Conservation (phyloP, 495 filamentous ascomycete genomes). For the Astrothelium subdiscretum region DNA sequence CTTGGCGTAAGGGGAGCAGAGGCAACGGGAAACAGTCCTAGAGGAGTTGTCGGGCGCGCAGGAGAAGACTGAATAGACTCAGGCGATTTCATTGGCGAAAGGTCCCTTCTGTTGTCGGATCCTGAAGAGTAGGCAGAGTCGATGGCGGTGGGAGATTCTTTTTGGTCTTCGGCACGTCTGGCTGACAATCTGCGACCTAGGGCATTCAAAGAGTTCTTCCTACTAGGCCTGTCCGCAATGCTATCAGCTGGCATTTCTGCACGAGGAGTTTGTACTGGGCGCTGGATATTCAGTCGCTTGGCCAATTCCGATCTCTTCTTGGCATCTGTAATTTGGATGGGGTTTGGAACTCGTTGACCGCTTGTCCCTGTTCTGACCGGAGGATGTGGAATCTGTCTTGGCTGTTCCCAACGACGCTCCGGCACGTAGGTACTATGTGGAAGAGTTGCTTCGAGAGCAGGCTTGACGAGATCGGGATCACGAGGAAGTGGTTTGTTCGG, state of each 20-base stretch:
- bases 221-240: not conserved
- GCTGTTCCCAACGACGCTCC: slow-evolving; percentile 1
- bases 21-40: slow-evolving; percentile 4
- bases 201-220: not conserved
- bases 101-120: not conserved
- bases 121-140: not conserved
- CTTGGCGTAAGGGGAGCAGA: slow-evolving; percentile 4
- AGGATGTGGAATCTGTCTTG: not conserved
- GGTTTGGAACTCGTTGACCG: not conserved
- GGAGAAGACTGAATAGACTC: not conserved
- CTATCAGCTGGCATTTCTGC: not conserved
- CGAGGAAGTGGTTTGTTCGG: slow-evolving; percentile 4
- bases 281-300: not conserved
- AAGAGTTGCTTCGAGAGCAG: slow-evolving; percentile 3
- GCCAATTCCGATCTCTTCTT: not conserved
- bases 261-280: not conserved
- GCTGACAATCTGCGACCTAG: not conserved
- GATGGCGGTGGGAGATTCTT: not conserved
- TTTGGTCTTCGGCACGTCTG: not conserved
- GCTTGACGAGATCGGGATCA: slow-evolving; percentile 5
- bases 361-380: not conserved
- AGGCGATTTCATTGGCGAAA: not conserved
- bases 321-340: not conserved
- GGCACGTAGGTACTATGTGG: not conserved
- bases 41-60: slow-evolving; percentile 2